phyloP scores from a whole-genome alignment of 2,329 filamentous ascomycete genomes.

The Drechslera avenae region DNA sequence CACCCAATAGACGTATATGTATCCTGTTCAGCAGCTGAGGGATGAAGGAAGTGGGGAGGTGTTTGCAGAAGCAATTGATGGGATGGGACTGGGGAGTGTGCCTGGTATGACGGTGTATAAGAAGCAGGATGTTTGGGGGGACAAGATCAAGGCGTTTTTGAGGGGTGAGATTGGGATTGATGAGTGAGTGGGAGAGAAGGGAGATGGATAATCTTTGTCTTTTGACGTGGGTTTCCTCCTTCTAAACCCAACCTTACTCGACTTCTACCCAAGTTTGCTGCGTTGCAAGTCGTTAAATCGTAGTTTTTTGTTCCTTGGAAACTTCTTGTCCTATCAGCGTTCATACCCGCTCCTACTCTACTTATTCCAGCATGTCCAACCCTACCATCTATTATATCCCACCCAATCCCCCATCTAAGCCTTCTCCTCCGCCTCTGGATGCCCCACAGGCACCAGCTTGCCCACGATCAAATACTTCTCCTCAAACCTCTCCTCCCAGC shows the following conservation, averaged over 20 bases:
- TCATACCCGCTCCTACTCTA: too few species aligned
- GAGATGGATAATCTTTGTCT: too few species aligned
- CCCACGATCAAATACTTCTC: slow-evolving; percentile 98
- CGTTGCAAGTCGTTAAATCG: too few species aligned
- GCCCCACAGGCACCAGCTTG: slow-evolving; percentile 71
- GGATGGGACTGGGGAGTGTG: slow-evolving; percentile 61
- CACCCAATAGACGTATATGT: slow-evolving; percentile 58
- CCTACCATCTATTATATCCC: too few species aligned
- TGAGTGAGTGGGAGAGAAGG: too few species aligned
- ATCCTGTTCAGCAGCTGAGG: slow-evolving; percentile 61
- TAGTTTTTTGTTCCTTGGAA: too few species aligned
- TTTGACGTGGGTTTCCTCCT: too few species aligned
- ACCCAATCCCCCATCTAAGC: slow-evolving; percentile 10
- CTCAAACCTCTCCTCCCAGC: slow-evolving; percentile 91
- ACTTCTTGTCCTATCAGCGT: too few species aligned
- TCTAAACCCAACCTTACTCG: too few species aligned
- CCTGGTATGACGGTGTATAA: slow-evolving; percentile 66
- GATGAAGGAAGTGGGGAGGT: slow-evolving; percentile 61
- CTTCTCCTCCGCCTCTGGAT: slow-evolving; percentile 56
- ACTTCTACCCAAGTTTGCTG: too few species aligned
- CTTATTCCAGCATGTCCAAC: too few species aligned
- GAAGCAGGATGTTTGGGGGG: slow-evolving; percentile 60
- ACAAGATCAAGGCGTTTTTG: slow-evolving; percentile 59
- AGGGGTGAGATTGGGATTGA: slow-evolving; percentile 28
- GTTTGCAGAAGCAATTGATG: slow-evolving; percentile 64